Evolutionary conservation across 192 early-diverging fungal genomes (phyloP).

Genomic region (Glomus cerebriforme): DNA sequence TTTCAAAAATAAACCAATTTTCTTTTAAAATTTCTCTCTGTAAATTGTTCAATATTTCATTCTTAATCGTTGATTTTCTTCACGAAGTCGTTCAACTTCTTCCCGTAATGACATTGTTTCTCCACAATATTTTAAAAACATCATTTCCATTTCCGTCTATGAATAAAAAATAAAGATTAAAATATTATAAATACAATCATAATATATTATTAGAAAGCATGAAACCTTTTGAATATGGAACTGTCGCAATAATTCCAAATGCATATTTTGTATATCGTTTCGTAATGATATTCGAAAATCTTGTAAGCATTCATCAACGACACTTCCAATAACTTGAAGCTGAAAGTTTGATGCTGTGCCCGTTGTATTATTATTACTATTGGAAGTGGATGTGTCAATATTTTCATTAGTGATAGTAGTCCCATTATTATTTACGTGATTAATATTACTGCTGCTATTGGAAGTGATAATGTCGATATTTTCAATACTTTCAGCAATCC

Average conservation of each 20-base stretch:
- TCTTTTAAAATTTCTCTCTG: too few species aligned
- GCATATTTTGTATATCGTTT: slow-evolving; percentile 71
- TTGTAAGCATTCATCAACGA: slow-evolving; percentile 62
- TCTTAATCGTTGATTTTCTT: slow-evolving; percentile 60
- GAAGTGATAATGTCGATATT: background rate
- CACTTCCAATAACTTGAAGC: slow-evolving; percentile 54
- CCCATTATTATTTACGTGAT: background rate
- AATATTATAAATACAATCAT: slow-evolving; percentile 15
- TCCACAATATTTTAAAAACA: slow-evolving; percentile 55
- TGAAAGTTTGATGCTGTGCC: slow-evolving; percentile 19
- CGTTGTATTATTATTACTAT: background rate
- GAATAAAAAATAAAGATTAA: background rate
- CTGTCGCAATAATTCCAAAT: slow-evolving; percentile 66
- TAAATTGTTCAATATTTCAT: background rate
- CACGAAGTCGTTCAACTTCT: slow-evolving; percentile 53
- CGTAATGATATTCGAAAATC: slow-evolving; percentile 57
- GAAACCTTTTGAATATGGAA: slow-evolving; percentile 68
- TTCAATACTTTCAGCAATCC: background rate
- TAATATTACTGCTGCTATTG: background rate
- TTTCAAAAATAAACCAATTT: too few species aligned
- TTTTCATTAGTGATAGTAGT: background rate
- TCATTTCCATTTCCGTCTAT: slow-evolving; percentile 57
- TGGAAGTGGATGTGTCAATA: background rate
- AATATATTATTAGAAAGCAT: background rate
- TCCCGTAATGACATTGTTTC: slow-evolving; percentile 51